Base-by-base conservation (phyloP, 768 basidiomycete species). In the Leccinum arenicola region DNA sequence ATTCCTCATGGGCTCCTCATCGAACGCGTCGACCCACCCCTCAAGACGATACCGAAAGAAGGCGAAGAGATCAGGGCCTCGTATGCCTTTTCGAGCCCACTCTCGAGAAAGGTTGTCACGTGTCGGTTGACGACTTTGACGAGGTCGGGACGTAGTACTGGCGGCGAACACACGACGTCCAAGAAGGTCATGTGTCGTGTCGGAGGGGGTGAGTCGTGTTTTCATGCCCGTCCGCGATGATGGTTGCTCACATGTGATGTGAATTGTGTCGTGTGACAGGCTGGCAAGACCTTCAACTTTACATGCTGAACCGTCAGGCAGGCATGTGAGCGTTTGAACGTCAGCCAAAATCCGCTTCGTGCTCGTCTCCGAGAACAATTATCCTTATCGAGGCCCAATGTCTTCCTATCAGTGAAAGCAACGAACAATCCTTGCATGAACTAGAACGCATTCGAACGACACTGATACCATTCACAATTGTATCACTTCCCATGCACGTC, bases 111-210 rank as follows among this genome's bases (percentile, higher is more conserved):
- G 77, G 79, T 87, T 36, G 81, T 95, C 36, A 88, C 86, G 25
- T 91, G 89, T 71, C 83, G 88, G 64, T 75, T 95, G 74, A 90
- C 92, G 49, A 89, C 91, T 50, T 77, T 92, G 69, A 84, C 85
- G 55, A 82, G 93, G 51, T 75, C 82, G 11, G 80, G 78, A 68
- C 77, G 73, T 19, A 68, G 73, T 21, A 68, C 73, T 36, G 71
- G 78, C 52, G 77, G 78, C 57, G 67, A 74, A 63, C 56, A 61
- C 53, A 76, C 75, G 50, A 80, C 75, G 63, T 78, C 79, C 64
- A 92, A 89, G 83, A 95, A 93, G 74, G 93, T 95, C 31, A 89
- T 95, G 88, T 92, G 89, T 75, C 86, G 93, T 60, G 88, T 95
- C 61, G 93, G 93, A 50, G 91, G 90, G 73, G 91, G 91, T 87